A percentile compares a stretch with the other conserved stretches of the same genome.
phyloP scores from a whole-genome alignment of 2,329 filamentous ascomycete species.

The Colletotrichum orchidophilum region DNA sequence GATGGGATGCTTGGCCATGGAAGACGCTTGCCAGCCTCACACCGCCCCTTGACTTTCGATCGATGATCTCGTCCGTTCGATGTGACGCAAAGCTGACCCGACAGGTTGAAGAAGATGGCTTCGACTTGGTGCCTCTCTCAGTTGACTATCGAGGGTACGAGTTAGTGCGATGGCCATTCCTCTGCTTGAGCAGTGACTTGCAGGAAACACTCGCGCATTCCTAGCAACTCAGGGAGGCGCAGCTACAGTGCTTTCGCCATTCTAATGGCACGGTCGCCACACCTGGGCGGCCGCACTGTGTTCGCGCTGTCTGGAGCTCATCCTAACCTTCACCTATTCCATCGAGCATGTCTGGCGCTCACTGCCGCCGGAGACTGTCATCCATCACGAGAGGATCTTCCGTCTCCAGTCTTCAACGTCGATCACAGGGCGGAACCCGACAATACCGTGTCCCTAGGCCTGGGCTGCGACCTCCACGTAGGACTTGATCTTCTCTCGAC shows the following conservation, averaged over 20 bases:
- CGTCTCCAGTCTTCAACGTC: slow-evolving; percentile 23
- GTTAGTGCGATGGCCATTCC: neutral
- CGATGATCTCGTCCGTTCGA: neutral
- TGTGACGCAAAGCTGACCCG: slow-evolving; percentile 13
- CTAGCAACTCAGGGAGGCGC: neutral
- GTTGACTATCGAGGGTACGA: neutral
- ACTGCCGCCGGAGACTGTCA: neutral
- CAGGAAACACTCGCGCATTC: slow-evolving; percentile 13
- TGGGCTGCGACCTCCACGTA: neutral
- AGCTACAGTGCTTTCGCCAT: neutral
- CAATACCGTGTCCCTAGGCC: slow-evolving; percentile 4
- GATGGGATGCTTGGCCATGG: slow-evolving; percentile 18
- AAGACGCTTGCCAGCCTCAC: slow-evolving; percentile 17
- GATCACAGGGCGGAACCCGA: neutral
- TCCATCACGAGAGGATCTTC: slow-evolving; percentile 13
- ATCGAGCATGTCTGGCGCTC: neutral
- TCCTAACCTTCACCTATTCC: slow-evolving; percentile 18
- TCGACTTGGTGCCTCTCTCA: slow-evolving; percentile 1
- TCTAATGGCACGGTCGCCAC: neutral
- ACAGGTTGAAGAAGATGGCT: neutral
- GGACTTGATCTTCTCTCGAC: neutral
- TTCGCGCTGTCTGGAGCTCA: slow-evolving; percentile 2
- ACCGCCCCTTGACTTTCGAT: slow-evolving; percentile 6
- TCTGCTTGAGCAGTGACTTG: slow-evolving; percentile 13
- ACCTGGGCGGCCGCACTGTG: slow-evolving; percentile 4